Evolutionary conservation across 352 stramenopile species (phyloP).

Genomic region (Pythium vanterpoolii): DNA sequence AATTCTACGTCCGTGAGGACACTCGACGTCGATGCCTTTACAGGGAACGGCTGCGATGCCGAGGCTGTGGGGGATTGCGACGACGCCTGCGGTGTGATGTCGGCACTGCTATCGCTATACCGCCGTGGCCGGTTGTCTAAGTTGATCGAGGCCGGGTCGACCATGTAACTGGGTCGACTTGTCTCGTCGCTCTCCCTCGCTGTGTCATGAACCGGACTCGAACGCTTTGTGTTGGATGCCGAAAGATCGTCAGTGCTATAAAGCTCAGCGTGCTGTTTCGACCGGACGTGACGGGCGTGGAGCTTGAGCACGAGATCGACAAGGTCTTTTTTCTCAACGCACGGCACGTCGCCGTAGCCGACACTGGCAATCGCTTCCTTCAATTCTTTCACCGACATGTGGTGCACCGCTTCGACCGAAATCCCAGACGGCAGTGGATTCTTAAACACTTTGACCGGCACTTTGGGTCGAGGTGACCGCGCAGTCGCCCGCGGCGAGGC

Average conservation of each 20-base stretch:
- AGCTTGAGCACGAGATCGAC: slow-evolving; percentile 83
- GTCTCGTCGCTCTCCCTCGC: not conserved
- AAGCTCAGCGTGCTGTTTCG: slow-evolving; percentile 24
- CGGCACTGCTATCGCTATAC: slow-evolving; percentile 24
- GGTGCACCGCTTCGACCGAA: slow-evolving; percentile 60
- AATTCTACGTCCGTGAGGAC: slow-evolving; percentile 56
- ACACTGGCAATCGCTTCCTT: slow-evolving; percentile 69
- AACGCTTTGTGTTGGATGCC: not conserved
- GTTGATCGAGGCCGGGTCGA: not conserved
- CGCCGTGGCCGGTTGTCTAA: slow-evolving; percentile 1
- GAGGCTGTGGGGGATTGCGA: slow-evolving; percentile 3
- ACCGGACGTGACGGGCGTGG: slow-evolving; percentile 51
- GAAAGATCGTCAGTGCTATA: slow-evolving; percentile 40
- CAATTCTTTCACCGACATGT: slow-evolving; percentile 78
- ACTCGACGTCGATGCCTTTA: slow-evolving; percentile 42
- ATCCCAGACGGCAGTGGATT: slow-evolving; percentile 54
- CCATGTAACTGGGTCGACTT: not conserved
- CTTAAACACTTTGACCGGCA: slow-evolving; percentile 50
- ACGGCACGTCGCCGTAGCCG: slow-evolving; percentile 66
- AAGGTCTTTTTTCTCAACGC: slow-evolving; percentile 81
- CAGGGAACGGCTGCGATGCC: slow-evolving; percentile 21
- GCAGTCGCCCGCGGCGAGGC: slow-evolving; percentile 13
- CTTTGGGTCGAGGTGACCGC: slow-evolving; percentile 33
- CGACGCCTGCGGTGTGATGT: slow-evolving; percentile 5
- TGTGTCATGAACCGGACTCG: not conserved